Evolutionary conservation across 164 flowering plant genomes (phyloP).

Genomic region (Aristolochia contorta): DNA sequence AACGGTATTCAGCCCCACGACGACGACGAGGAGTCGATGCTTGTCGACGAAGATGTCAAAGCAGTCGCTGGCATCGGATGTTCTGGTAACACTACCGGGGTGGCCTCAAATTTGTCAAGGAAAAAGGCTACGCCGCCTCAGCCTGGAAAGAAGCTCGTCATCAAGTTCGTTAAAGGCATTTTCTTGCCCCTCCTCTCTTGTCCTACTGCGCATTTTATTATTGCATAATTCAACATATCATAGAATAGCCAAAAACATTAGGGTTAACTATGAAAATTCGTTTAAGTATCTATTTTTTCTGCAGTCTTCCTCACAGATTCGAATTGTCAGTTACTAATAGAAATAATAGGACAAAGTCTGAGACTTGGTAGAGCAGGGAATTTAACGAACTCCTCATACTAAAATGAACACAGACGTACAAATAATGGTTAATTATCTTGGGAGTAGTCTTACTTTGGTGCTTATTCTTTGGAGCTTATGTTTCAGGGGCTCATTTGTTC

Average conservation of each 20-base stretch:
- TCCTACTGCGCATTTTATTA: too few relatives aligned
- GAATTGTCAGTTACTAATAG: too few relatives aligned
- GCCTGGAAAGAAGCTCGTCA: slow-evolving; percentile 84
- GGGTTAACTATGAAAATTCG: neutral
- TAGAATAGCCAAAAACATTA: neutral
- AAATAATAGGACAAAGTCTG: too few relatives aligned
- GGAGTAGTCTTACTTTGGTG: too few relatives aligned
- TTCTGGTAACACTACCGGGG: slow-evolving; percentile 16
- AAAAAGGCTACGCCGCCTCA: slow-evolving; percentile 90
- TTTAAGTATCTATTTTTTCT: neutral
- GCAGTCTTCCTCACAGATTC: too few relatives aligned
- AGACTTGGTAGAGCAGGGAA: neutral
- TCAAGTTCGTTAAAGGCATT: slow-evolving; percentile 73
- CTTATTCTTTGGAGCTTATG: too few relatives aligned
- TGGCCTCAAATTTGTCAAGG: slow-evolving; percentile 67
- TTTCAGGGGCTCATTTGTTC: too few relatives aligned
- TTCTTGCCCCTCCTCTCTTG: neutral
- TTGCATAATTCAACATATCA: too few relatives aligned
- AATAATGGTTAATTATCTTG: too few relatives aligned
- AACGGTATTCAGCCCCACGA: slow-evolving; percentile 34
- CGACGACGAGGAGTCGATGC: slow-evolving; percentile 35
- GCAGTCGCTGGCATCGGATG: slow-evolving; percentile 14
- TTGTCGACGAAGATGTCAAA: slow-evolving; percentile 45
- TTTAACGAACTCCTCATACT: neutral
- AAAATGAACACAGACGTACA: too few relatives aligned